phyloP scores from a whole-genome alignment of 441 rosid species.

The Mallotus japonicus region DNA sequence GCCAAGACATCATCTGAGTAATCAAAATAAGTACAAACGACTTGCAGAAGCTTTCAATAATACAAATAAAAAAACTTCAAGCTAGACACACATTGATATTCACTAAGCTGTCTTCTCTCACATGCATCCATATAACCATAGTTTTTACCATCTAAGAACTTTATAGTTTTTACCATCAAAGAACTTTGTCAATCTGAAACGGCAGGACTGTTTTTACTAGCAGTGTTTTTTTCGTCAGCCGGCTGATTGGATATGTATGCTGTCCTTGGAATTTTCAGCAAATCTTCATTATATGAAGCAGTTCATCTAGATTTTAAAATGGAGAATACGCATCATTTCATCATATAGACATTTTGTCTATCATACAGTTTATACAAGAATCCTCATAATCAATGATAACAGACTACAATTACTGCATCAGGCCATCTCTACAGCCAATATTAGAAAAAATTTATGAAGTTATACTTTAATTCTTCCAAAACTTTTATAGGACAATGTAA shows the following conservation, averaged over 20 bases:
- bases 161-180: neutral
- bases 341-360: neutral
- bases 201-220: neutral
- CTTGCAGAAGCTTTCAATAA: neutral
- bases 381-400: slow-evolving; percentile 1
- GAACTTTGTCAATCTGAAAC: neutral
- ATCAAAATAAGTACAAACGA: neutral
- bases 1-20: neutral
- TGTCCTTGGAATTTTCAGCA: neutral
- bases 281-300: neutral
- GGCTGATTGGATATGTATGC: neutral
- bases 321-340: neutral
- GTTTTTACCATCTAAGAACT: neutral
- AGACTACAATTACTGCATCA: neutral
- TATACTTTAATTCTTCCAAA: slow-evolving; percentile 9
- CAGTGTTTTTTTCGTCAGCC: slow-evolving; percentile 3
- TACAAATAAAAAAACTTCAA: neutral
- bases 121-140: neutral
- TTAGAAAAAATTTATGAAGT: neutral
- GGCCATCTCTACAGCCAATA: neutral
- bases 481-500: neutral
- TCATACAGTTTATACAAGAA: neutral
- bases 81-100: neutral
- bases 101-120: slow-evolving; percentile 9
- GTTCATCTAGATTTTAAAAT: neutral